Evolutionary conservation across 2,329 filamentous ascomycete species (phyloP), one percentile per base, ranked within the genome.

Genomic region (Whalleya microplaca): DNA sequence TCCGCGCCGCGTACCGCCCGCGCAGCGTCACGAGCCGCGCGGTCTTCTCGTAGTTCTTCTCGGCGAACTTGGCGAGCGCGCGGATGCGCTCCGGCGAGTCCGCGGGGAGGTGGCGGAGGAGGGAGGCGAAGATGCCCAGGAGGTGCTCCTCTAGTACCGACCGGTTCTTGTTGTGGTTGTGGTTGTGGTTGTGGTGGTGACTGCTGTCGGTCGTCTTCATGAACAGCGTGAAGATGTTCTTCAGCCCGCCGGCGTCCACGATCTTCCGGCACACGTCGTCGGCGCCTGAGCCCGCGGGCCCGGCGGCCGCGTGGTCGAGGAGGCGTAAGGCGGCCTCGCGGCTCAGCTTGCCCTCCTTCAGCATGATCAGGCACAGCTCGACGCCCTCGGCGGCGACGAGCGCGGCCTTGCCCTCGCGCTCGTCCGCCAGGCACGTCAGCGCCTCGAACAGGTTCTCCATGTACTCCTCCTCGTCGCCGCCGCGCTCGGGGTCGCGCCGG

Each of bases 391-490:
- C 92, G 64, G 95, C 90, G 32, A 96, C 71, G 60, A 98, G 95
- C 56, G 91, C 91, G 9, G 76, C 69, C 72, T 97, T 97, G 5
- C 93, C 93, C 3, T 81, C 75, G 0, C 80, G 72, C 56, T 92
- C 89, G 65, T 96, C 90, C 0, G 88, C 89, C 1, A 96, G 76
- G 64, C 90, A 96, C 0, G 91, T 90, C 18, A 98, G 72, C 1
- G 88, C 85, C 69, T 96, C 93, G 71, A 99, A 99, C 0, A 97
- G 71, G 64, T 99, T 96, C 73, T 96, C 92, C 70, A 96, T 90
- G 71, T 91, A 97, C 75, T 99, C 95, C 70, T 96, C 93, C 72
- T 98, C 95, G 48, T 95, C 88, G 29, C 88, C 87, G 56, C 92
- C 91, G 69, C 90, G 94, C 47, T 87, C 84, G 0, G 95, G 95